phyloP scores from a whole-genome alignment of 179 eudicot species.

The Spinacia oleracea region DNA sequence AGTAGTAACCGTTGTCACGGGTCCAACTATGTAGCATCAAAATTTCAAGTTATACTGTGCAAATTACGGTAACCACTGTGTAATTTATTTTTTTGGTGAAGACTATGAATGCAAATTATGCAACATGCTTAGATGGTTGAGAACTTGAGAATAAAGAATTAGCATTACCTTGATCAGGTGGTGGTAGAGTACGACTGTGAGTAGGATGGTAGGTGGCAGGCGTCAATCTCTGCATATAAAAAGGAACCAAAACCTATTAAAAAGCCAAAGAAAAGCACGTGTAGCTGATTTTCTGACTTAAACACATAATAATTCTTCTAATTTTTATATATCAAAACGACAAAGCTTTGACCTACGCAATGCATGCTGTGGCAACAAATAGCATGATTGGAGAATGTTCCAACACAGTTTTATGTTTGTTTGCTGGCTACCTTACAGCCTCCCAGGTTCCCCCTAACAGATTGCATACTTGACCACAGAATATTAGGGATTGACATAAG shows the following conservation, averaged over 20 bases:
- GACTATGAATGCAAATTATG: background rate
- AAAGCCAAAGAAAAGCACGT: background rate
- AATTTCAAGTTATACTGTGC: background rate
- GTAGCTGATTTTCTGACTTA: background rate
- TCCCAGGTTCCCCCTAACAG: background rate
- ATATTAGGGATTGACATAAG: background rate
- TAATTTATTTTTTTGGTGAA: background rate
- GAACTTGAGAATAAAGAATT: background rate
- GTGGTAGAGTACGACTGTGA: constrained; percentile 77
- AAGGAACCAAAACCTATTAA: constrained; percentile 4
- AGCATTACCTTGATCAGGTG: constrained; percentile 78
- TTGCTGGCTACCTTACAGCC: background rate
- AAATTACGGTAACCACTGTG: background rate
- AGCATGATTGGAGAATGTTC: background rate
- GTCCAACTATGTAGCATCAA: background rate
- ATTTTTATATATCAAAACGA: background rate
- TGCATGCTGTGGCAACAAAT: background rate
- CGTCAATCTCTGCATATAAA: constrained; percentile 48
- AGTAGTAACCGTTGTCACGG: background rate
- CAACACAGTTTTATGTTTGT: background rate
- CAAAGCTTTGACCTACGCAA: background rate
- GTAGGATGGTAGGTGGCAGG: constrained; percentile 85
- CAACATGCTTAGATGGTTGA: background rate
- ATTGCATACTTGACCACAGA: background rate
- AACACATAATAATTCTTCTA: background rate